phyloP scores from a whole-genome alignment of 176 grass and related monocot species.

The Carex cristatella region DNA sequence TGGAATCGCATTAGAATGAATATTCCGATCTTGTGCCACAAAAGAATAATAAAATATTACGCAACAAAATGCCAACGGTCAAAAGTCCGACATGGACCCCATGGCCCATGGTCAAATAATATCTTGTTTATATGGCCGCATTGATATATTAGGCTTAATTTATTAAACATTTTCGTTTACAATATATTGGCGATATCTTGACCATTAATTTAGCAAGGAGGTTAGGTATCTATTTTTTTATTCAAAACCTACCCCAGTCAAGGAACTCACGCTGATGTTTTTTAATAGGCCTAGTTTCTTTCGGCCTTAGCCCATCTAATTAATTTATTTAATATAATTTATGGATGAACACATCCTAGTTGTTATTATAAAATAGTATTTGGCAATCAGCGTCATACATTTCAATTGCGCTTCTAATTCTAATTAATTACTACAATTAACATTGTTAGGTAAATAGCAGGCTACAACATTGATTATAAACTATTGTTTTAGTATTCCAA shows the following conservation, averaged over 20 bases:
- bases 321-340: background rate
- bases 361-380: background rate
- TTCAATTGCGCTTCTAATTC: conserved; percentile 3
- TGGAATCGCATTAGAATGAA: too few species aligned
- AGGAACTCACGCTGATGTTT: background rate
- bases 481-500: too few species aligned
- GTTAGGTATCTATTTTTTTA: background rate
- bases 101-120: background rate
- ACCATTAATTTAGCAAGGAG: background rate
- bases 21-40: background rate
- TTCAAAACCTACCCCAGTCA: conserved; percentile 16
- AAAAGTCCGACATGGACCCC: background rate
- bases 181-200: background rate
- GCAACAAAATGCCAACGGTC: background rate
- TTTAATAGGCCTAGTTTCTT: background rate
- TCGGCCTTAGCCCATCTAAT: background rate
- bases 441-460: background rate
- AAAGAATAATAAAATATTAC: background rate
- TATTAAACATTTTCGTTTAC: background rate
- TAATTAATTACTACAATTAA: conserved; percentile 8
- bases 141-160: background rate
- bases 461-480: too few species aligned
- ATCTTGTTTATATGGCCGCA: background rate
- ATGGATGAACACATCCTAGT: background rate
- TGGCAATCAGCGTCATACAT: background rate